A percentile compares a stretch with the other conserved stretches of the same genome.
These are phyloP conservation scores for Verticillium tricorpus DNA, from an alignment of 2,329 filamentous ascomycete genomes.

Conservation along the genomic window DNA sequence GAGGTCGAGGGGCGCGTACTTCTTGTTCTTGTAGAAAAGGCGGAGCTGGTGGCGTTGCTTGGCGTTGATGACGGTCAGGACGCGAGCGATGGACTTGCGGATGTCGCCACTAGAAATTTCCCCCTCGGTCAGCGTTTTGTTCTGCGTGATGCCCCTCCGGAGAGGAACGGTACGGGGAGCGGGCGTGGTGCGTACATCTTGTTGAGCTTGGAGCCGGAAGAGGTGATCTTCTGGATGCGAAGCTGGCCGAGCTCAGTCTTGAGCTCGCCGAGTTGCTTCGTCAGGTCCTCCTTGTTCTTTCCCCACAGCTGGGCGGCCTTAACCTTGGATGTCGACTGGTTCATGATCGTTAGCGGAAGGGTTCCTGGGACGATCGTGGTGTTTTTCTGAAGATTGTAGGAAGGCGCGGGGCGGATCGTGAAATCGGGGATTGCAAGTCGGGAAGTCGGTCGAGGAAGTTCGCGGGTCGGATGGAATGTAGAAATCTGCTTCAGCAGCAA, in stretches of 20 bases:
- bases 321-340: slow-evolving; percentile 60
- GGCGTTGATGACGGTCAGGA: slow-evolving; percentile 99
- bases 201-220: slow-evolving; percentile 91
- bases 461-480: slow-evolving; percentile 1
- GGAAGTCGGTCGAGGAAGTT: slow-evolving; percentile 7
- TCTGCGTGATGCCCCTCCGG: background rate
- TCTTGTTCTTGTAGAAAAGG: slow-evolving; percentile 99
- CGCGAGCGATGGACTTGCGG: slow-evolving; percentile 98
- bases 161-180: background rate
- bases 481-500: background rate
- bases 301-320: slow-evolving; percentile 96
- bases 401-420: slow-evolving; percentile 14
- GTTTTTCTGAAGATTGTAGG: background rate
- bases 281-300: slow-evolving; percentile 99
- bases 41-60: slow-evolving; percentile 98
- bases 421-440: slow-evolving; percentile 11
- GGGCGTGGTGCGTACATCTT: slow-evolving; percentile 71
- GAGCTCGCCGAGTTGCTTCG: slow-evolving; percentile 89
- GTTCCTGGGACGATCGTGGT: background rate
- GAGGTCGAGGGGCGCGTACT: slow-evolving; percentile 98
- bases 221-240: slow-evolving; percentile 97
- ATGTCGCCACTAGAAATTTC: slow-evolving; percentile 77
- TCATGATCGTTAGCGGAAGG: slow-evolving; percentile 13
- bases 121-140: background rate
- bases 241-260: slow-evolving; percentile 96